These are phyloP conservation scores for Saururus chinensis DNA, from an alignment of 164 flowering plant genomes.

Conservation along the genomic window DNA sequence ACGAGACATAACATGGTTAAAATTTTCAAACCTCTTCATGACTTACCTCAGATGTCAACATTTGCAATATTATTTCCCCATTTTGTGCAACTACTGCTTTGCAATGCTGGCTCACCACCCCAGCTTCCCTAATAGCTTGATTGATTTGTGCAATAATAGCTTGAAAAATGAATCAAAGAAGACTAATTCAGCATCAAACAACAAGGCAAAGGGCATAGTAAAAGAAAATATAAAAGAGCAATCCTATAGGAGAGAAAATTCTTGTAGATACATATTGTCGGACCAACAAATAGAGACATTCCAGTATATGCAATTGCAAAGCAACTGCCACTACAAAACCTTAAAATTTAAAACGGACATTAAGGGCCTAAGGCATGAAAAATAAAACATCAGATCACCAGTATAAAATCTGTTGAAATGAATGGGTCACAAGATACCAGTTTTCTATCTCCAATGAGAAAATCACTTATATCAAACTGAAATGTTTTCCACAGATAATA, in stretches of 20 bases:
- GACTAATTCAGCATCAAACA: neutral
- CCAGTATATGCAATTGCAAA: slow-evolving; percentile 93
- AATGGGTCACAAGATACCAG: slow-evolving; percentile 30
- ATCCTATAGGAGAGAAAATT: neutral
- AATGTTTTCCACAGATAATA: neutral
- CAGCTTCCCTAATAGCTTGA: slow-evolving; percentile 82
- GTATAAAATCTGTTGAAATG: neutral
- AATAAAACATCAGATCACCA: neutral
- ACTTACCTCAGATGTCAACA: slow-evolving; percentile 51
- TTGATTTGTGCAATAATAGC: slow-evolving; percentile 65
- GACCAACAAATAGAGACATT: slow-evolving; percentile 80
- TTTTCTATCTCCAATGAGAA: slow-evolving; percentile 54
- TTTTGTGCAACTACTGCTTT: slow-evolving; percentile 68
- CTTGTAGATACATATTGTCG: slow-evolving; percentile 37
- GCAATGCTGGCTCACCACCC: slow-evolving; percentile 83
- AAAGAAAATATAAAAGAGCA: neutral
- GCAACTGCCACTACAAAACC: slow-evolving; percentile 63
- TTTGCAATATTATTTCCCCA: slow-evolving; percentile 56
- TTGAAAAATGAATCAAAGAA: slow-evolving; percentile 22
- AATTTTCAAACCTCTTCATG: neutral
- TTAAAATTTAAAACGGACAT: slow-evolving; percentile 22
- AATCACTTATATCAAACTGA: slow-evolving; percentile 92
- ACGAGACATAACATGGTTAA: neutral
- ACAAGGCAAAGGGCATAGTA: neutral
- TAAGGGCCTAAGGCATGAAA: no score